phyloP scores from a whole-genome alignment of 768 basidiomycete species.

The Amanita pseudoporphyria region DNA sequence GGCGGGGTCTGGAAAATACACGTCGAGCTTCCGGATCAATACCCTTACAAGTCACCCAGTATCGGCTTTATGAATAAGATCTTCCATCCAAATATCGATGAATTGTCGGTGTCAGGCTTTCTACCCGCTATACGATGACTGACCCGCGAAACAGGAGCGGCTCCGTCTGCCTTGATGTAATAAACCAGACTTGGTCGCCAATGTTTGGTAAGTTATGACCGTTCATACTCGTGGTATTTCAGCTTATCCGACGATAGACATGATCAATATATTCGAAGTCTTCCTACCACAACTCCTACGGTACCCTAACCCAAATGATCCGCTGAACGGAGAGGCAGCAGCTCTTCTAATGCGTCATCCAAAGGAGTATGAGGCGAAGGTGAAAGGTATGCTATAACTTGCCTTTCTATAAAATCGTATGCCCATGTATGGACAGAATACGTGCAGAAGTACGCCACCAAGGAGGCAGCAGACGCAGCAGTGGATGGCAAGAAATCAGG shows the following conservation, averaged over 20 bases:
- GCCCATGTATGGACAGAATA: slow-evolving; percentile 53
- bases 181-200: slow-evolving; percentile 99
- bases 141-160: slow-evolving; percentile 57
- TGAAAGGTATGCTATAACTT: slow-evolving; percentile 47
- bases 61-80: slow-evolving; percentile 99
- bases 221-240: not conserved
- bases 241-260: slow-evolving; percentile 44
- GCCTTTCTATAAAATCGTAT: not conserved
- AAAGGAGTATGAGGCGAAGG: slow-evolving; percentile 89
- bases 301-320: slow-evolving; percentile 98
- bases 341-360: slow-evolving; percentile 96
- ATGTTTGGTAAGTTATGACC: slow-evolving; percentile 79
- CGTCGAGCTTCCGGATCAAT: slow-evolving; percentile 96
- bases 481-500: slow-evolving; percentile 43
- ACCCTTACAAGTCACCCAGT: slow-evolving; percentile 97
- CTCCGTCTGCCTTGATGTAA: slow-evolving; percentile 96
- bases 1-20: slow-evolving; percentile 99
- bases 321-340: slow-evolving; percentile 96
- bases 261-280: slow-evolving; percentile 99
- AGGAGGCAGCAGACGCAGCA: slow-evolving; percentile 78
- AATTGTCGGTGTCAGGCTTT: slow-evolving; percentile 59
- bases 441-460: slow-evolving; percentile 89
- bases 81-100: slow-evolving; percentile 99
- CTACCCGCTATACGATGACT: slow-evolving; percentile 6
- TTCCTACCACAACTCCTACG: slow-evolving; percentile 95